Evolutionary conservation across 2,329 filamentous ascomycete genomes (phyloP).

Genomic region (Fusarium brevicatenulatum): DNA sequence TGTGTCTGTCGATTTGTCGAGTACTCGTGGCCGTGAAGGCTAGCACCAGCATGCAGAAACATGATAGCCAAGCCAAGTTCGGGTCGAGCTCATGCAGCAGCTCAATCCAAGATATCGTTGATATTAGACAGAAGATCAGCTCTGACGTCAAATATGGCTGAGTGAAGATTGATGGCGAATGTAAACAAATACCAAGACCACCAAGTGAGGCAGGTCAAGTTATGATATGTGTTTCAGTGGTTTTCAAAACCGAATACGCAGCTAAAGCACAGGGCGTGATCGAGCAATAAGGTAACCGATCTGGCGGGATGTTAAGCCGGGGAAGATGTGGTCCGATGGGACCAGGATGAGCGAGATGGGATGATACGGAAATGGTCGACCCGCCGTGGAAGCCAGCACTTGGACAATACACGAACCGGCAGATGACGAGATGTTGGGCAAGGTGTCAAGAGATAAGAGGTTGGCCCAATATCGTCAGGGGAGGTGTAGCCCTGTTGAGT

Average conservation of each 20-base stretch:
- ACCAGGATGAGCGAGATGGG: slow-evolving; percentile 42
- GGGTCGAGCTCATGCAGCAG: slow-evolving; percentile 36
- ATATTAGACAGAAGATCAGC: neutral
- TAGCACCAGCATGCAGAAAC: slow-evolving; percentile 69
- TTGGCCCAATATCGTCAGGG: slow-evolving; percentile 2
- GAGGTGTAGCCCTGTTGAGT: neutral
- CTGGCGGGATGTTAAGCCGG: slow-evolving; percentile 37
- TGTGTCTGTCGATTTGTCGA: slow-evolving; percentile 52
- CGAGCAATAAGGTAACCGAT: slow-evolving; percentile 38
- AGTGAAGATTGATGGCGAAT: neutral
- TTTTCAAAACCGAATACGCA: slow-evolving; percentile 36
- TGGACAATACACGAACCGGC: slow-evolving; percentile 28
- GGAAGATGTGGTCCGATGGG: slow-evolving; percentile 41
- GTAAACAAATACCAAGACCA: neutral
- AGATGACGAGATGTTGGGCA: slow-evolving; percentile 15
- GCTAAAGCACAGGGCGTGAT: slow-evolving; percentile 18
- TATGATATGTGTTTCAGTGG: slow-evolving; percentile 33
- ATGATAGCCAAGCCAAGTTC: slow-evolving; percentile 50
- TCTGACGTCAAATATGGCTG: neutral
- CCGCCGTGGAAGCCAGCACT: slow-evolving; percentile 35
- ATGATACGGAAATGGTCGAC: slow-evolving; percentile 31
- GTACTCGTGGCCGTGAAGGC: slow-evolving; percentile 70
- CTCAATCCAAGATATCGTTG: neutral
- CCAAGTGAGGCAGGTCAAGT: slow-evolving; percentile 15
- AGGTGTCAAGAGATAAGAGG: slow-evolving; percentile 8